Evolutionary conservation across 208 protist genomes (phyloP).

Genomic region (Leishmania arabica): DNA sequence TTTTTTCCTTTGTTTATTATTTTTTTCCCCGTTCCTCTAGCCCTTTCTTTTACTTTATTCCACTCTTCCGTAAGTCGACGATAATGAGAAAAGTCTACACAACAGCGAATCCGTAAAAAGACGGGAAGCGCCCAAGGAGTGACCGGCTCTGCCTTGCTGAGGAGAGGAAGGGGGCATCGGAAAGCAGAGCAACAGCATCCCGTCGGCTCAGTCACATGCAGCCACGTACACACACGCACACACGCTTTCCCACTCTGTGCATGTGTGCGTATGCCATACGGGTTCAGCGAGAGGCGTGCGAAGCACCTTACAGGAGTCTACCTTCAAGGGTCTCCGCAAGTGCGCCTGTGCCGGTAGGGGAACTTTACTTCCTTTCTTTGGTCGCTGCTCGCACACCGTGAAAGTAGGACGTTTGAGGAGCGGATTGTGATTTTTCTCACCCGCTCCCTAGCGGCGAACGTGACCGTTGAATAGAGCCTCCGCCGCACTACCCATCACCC

Average conservation of each 20-base stretch:
- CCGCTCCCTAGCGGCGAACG: not conserved
- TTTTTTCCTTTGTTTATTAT: not conserved
- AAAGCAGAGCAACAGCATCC: not conserved
- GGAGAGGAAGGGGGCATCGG: not conserved
- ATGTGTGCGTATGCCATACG: not conserved
- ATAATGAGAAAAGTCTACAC: not conserved
- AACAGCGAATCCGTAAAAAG: not conserved
- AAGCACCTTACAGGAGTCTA: not conserved
- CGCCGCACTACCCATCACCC: not conserved
- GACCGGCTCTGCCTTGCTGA: not conserved
- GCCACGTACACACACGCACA: not conserved
- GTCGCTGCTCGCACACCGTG: not conserved
- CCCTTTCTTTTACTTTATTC: not conserved
- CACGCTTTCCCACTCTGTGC: not conserved
- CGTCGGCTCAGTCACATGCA: not conserved
- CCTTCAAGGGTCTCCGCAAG: not conserved
- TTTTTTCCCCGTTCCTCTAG: not conserved
- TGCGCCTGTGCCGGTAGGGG: not conserved
- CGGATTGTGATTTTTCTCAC: not conserved
- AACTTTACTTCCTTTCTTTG: not conserved
- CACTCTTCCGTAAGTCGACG: not conserved
- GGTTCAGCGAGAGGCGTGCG: not conserved
- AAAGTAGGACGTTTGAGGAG: not conserved
- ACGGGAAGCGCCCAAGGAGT: not conserved
- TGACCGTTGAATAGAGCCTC: not conserved